Evolutionary conservation across 2,329 filamentous ascomycete genomes (phyloP).

Genomic region (Thielaviopsis cerberus): DNA sequence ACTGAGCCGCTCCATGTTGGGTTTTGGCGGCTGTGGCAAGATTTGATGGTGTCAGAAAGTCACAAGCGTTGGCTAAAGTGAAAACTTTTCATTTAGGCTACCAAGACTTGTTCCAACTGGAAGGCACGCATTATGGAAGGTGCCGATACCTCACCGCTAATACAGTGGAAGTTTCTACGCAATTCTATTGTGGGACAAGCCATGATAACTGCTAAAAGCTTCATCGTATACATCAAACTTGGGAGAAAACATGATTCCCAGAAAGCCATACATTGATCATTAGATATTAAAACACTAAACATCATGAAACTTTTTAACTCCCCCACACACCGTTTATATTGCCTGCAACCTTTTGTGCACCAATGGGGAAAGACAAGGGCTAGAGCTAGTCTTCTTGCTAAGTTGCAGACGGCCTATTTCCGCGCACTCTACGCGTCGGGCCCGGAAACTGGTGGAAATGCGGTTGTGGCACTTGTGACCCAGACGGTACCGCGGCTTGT

Average conservation of each 20-base stretch:
- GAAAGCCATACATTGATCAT: too few species aligned
- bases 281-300: neutral
- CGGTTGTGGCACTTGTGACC: slow-evolving; percentile 4
- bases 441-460: slow-evolving; percentile 9
- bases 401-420: neutral
- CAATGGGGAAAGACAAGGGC: neutral
- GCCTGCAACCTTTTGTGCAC: neutral
- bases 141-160: neutral
- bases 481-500: neutral
- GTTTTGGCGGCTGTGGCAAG: too few species aligned
- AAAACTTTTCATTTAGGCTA: neutral
- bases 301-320: neutral
- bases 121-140: neutral
- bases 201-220: neutral
- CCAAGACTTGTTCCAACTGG: neutral
- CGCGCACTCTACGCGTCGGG: slow-evolving; percentile 2
- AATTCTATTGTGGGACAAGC: neutral
- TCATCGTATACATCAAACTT: neutral
- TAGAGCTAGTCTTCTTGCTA: neutral
- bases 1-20: neutral
- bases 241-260: too few species aligned
- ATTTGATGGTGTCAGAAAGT: neutral
- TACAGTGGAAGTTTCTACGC: neutral
- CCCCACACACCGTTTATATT: neutral
- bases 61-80: neutral